Percentiles rank a stretch among this genome's conserved stretches.
phyloP scores from a whole-genome alignment of 768 basidiomycete species.

The Russula compacta region DNA sequence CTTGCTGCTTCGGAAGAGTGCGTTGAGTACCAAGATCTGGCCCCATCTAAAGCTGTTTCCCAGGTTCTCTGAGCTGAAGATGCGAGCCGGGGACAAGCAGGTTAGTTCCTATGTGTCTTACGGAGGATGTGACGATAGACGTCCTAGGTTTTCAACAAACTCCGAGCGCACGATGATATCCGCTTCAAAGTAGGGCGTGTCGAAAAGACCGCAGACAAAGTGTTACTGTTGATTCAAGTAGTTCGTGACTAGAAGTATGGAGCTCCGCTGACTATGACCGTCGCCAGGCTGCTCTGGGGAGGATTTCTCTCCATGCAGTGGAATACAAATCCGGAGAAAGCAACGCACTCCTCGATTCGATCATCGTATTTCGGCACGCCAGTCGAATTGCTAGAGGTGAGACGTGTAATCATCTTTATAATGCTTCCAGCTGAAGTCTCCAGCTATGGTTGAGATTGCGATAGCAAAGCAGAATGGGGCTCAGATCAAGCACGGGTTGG shows the following conservation, averaged over 20 bases:
- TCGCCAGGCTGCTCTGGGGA: slow-evolving; percentile 57
- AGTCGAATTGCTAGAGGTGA: slow-evolving; percentile 68
- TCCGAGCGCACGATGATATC: slow-evolving; percentile 66
- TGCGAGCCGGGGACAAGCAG: slow-evolving; percentile 69
- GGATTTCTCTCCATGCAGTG: slow-evolving; percentile 54
- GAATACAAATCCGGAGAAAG: slow-evolving; percentile 69
- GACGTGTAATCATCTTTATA: not conserved
- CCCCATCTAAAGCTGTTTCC: not conserved
- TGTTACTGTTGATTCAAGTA: slow-evolving; percentile 75
- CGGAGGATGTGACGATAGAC: not conserved
- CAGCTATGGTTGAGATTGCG: slow-evolving; percentile 74
- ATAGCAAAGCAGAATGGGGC: slow-evolving; percentile 54
- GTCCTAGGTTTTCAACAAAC: slow-evolving; percentile 49
- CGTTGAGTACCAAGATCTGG: not conserved
- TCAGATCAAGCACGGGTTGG: slow-evolving; percentile 63
- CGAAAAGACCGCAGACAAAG: slow-evolving; percentile 66
- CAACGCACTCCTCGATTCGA: slow-evolving; percentile 62
- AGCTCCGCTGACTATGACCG: slow-evolving; percentile 10
- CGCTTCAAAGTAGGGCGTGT: slow-evolving; percentile 66
- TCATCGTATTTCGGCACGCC: slow-evolving; percentile 66
- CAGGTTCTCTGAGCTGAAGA: slow-evolving; percentile 59
- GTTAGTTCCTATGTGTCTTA: slow-evolving; percentile 28
- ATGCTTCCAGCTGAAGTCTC: not conserved
- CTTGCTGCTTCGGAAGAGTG: slow-evolving; percentile 24
- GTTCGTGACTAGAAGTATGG: not conserved